phyloP scores from a whole-genome alignment of 257 asterid genomes.

The Salvia splendens region DNA sequence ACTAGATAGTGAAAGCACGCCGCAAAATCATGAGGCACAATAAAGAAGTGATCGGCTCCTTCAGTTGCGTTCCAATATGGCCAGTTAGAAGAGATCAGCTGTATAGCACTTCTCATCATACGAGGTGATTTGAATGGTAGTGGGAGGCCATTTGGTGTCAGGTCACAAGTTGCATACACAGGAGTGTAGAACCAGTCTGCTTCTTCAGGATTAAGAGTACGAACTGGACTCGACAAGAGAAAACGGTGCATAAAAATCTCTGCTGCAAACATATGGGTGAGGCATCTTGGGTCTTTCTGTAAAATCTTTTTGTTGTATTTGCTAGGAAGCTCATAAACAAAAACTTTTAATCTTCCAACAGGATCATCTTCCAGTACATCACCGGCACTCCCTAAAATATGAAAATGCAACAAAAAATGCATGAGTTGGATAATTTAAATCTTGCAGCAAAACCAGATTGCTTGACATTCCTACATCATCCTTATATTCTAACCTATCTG shows the following conservation, averaged over 20 bases:
- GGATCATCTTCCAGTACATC: slow-evolving; percentile 97
- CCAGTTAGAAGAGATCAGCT: slow-evolving; percentile 83
- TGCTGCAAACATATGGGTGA: slow-evolving; percentile 94
- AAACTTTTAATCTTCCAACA: slow-evolving; percentile 86
- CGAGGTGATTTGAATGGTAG: slow-evolving; percentile 86
- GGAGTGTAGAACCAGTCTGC: slow-evolving; percentile 96
- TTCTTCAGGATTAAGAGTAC: slow-evolving; percentile 91
- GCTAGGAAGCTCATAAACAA: slow-evolving; percentile 91
- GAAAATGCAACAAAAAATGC: slow-evolving; percentile 1
- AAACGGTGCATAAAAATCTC: slow-evolving; percentile 90
- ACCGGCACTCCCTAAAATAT: slow-evolving; percentile 78
- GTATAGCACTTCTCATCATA: slow-evolving; percentile 96
- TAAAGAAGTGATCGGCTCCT: slow-evolving; percentile 94
- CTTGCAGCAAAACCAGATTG: slow-evolving; percentile 7
- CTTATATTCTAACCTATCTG: background rate
- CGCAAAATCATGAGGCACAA: slow-evolving; percentile 86
- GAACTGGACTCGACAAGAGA: slow-evolving; percentile 72
- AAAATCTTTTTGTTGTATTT: slow-evolving; percentile 83
- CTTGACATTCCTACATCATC: background rate
- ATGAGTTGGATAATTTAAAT: slow-evolving; percentile 1
- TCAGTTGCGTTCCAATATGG: slow-evolving; percentile 93
- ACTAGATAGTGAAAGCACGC: slow-evolving; percentile 94
- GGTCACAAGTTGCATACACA: slow-evolving; percentile 80
- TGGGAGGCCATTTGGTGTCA: slow-evolving; percentile 89
- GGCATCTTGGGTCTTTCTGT: slow-evolving; percentile 86